Percentiles rank a stretch among this genome's conserved stretches.
Conservation (phyloP, 495 filamentous ascomycete species). For the Penicillium herquei region DNA sequence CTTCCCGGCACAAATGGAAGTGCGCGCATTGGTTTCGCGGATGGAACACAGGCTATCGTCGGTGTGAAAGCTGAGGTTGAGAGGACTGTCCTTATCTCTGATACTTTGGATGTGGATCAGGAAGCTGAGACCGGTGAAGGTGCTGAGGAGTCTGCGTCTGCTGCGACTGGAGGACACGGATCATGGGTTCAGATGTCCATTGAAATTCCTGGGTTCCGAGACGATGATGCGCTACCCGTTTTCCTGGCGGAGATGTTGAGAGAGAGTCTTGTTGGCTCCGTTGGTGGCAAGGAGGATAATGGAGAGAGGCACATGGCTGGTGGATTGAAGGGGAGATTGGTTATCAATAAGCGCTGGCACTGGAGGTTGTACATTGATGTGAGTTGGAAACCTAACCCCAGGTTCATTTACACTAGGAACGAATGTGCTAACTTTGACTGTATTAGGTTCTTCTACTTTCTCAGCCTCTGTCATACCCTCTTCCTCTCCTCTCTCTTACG, state of each 20-base stretch:
- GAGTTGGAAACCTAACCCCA: constrained; percentile 29
- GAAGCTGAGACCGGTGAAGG: constrained; percentile 31
- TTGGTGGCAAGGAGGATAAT: constrained; percentile 17
- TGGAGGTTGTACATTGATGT: constrained; percentile 97
- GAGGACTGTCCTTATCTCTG: constrained; percentile 47
- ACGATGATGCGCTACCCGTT: constrained; percentile 86
- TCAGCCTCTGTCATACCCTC: constrained; percentile 83
- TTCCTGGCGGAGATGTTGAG: constrained; percentile 83
- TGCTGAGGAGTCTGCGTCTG: constrained; percentile 25
- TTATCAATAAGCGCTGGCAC: constrained; percentile 86
- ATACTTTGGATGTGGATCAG: constrained; percentile 30
- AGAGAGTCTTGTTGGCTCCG: constrained; percentile 75
- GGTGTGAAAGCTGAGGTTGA: constrained; percentile 94
- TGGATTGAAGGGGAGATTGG: constrained; percentile 65
- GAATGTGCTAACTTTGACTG: neutral
- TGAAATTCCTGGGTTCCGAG: constrained; percentile 81
- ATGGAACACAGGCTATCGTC: constrained; percentile 92
- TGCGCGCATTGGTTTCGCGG: constrained; percentile 88
- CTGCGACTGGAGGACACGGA: constrained; percentile 37
- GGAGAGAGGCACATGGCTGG: constrained; percentile 46
- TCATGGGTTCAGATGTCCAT: constrained; percentile 81
- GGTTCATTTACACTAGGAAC: neutral
- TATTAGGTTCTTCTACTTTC: constrained; percentile 86
- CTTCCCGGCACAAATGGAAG: constrained; percentile 88
- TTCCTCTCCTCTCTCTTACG: constrained; percentile 87